A percentile compares a stretch with the other conserved stretches of the same genome.
phyloP scores from a whole-genome alignment of 306 rosid species.

The Ziziphus jujuba region DNA sequence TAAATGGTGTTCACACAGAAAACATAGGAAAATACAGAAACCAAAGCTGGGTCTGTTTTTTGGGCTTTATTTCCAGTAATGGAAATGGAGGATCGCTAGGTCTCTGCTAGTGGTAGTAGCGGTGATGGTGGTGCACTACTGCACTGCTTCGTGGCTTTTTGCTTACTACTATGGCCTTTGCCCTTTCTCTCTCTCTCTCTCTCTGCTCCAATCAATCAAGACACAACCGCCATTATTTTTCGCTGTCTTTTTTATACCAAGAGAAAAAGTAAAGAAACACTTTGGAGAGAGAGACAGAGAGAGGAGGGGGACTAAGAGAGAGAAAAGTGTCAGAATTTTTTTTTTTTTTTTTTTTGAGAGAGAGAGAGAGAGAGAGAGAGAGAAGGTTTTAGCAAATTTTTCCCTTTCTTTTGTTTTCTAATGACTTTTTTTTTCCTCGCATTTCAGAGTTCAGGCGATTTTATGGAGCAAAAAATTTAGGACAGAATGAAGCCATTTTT shows the following conservation, averaged over 20 bases:
- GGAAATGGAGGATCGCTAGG: slow-evolving; percentile 39
- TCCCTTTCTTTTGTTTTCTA: background rate
- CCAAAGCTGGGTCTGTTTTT: slow-evolving; percentile 22
- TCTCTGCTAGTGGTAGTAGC: slow-evolving; percentile 30
- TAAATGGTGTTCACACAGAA: slow-evolving; percentile 3
- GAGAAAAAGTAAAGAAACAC: slow-evolving; percentile 25
- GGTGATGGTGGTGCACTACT: slow-evolving; percentile 19
- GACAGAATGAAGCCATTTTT: background rate
- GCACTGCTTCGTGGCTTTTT: slow-evolving; percentile 28
- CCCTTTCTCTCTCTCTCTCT: too few species aligned
- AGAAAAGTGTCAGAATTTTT: slow-evolving; percentile 19
- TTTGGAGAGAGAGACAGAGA: slow-evolving; percentile 40
- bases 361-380: background rate
- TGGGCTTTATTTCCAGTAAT: slow-evolving; percentile 37
- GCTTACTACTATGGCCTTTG: slow-evolving; percentile 50
- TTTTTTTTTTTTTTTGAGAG: too few species aligned
- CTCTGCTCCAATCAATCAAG: slow-evolving; percentile 60
- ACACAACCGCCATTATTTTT: slow-evolving; percentile 81
- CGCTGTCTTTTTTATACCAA: slow-evolving; percentile 52
- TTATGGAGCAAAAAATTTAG: slow-evolving; percentile 1
- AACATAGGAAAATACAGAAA: slow-evolving; percentile 24
- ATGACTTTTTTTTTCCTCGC: background rate
- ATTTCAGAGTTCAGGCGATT: slow-evolving; percentile 5
- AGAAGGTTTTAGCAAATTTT: slow-evolving; percentile 3
- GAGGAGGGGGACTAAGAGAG: slow-evolving; percentile 16